A percentile compares a stretch with the other conserved stretches of the same genome.
phyloP scores from a whole-genome alignment of 2,329 filamentous ascomycete species.

The Neonectria neomacrospora region DNA sequence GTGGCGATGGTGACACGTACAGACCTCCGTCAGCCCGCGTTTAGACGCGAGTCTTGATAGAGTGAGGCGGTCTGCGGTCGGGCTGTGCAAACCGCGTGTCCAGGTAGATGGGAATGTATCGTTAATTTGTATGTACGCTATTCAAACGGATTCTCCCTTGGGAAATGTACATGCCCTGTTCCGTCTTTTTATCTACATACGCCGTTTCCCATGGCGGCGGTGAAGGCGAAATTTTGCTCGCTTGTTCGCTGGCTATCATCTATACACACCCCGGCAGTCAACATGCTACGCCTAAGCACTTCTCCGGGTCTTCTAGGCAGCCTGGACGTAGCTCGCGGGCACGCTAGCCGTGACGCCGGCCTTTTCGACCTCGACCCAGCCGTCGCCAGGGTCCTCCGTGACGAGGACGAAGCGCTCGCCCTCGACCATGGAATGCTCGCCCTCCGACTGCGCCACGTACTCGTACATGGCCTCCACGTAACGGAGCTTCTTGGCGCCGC shows the following conservation, averaged over 20 bases:
- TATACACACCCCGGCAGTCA: slow-evolving; percentile 25
- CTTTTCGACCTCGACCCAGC: slow-evolving; percentile 97
- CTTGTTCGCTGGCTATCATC: slow-evolving; percentile 25
- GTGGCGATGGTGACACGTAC: slow-evolving; percentile 6
- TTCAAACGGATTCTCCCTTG: slow-evolving; percentile 26
- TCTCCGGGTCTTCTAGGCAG: slow-evolving; percentile 61
- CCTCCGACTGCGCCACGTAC: slow-evolving; percentile 85
- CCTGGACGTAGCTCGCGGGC: slow-evolving; percentile 91
- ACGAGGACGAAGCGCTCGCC: slow-evolving; percentile 93
- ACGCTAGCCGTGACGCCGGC: slow-evolving; percentile 88
- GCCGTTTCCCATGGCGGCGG: slow-evolving; percentile 19
- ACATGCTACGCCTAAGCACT: not conserved
- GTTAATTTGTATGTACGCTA: slow-evolving; percentile 27
- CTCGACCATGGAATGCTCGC: slow-evolving; percentile 89
- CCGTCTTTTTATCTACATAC: slow-evolving; percentile 23
- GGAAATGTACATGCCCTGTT: slow-evolving; percentile 29
- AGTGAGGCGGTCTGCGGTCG: not conserved
- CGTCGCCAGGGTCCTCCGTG: slow-evolving; percentile 88
- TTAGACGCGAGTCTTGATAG: not conserved
- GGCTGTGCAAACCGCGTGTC: slow-evolving; percentile 9
- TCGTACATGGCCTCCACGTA: slow-evolving; percentile 95
- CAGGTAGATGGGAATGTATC: not conserved
- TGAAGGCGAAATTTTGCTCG: slow-evolving; percentile 18
- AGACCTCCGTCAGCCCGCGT: not conserved
- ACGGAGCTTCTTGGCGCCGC: slow-evolving; percentile 91